phyloP scores from a whole-genome alignment of 768 basidiomycete species.

The Tricholoma sp. region DNA sequence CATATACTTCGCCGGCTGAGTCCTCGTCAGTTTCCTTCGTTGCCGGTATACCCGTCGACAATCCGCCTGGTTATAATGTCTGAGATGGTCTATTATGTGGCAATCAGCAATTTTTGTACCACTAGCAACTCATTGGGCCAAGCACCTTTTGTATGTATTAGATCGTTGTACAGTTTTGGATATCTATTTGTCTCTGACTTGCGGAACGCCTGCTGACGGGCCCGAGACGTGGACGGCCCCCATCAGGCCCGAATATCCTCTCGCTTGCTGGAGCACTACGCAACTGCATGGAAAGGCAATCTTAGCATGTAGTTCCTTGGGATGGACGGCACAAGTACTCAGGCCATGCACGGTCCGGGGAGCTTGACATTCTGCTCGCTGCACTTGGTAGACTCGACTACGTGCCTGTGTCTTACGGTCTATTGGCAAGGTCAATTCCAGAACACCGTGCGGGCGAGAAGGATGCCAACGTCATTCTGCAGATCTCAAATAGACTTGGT shows the following conservation, averaged over 20 bases:
- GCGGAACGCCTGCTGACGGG: not conserved
- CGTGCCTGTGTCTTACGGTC: too few species aligned
- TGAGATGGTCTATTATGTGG: not conserved
- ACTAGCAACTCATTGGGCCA: not conserved
- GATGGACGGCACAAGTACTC: too few species aligned
- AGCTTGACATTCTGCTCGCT: too few species aligned
- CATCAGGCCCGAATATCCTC: not conserved
- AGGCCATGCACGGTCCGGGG: too few species aligned
- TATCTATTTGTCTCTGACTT: not conserved
- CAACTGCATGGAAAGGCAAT: too few species aligned
- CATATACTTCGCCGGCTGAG: conserved; percentile 41
- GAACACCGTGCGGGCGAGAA: too few species aligned
- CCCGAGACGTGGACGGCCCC: not conserved
- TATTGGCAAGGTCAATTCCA: too few species aligned
- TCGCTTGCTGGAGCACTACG: too few species aligned
- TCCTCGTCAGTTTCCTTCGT: conserved; percentile 38
- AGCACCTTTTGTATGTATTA: not conserved
- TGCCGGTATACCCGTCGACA: conserved; percentile 40
- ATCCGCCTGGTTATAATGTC: conserved; percentile 35
- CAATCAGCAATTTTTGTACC: not conserved
- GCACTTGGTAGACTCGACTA: too few species aligned
- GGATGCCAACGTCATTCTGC: too few species aligned
- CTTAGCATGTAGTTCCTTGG: too few species aligned
- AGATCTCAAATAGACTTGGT: too few species aligned
- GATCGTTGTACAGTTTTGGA: not conserved